Conservation (phyloP, 495 filamentous ascomycete species). For the Neurospora sublineolata region DNA sequence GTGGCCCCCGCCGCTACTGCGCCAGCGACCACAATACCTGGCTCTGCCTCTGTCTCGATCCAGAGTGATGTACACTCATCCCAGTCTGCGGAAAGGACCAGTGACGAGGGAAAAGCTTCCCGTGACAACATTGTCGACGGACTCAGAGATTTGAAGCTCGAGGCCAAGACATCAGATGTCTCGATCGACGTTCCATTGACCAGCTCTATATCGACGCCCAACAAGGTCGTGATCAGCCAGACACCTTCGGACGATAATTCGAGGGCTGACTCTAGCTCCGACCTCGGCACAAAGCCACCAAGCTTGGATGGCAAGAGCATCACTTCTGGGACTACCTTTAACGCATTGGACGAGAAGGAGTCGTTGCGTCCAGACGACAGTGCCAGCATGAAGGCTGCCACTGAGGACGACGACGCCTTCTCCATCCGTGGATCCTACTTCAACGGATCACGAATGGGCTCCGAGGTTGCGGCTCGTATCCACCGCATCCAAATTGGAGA, state of each 20-base stretch:
- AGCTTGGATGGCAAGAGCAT: conserved; percentile 88
- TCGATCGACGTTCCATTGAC: conserved; percentile 39
- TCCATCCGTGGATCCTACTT: conserved; percentile 61
- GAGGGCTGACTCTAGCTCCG: conserved; percentile 52
- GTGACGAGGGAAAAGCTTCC: not conserved
- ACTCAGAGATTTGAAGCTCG: conserved; percentile 26
- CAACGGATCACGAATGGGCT: conserved; percentile 63
- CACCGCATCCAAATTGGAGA: conserved; percentile 71
- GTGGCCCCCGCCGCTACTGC: conserved; percentile 5
- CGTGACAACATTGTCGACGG: conserved; percentile 24
- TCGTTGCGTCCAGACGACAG: conserved; percentile 88
- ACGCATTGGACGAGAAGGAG: conserved; percentile 83
- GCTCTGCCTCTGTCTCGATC: not conserved
- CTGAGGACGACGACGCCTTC: conserved; percentile 77
- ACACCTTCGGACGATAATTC: conserved; percentile 38
- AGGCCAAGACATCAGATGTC: conserved; percentile 31
- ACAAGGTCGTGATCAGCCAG: conserved; percentile 25
- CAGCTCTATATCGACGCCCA: conserved; percentile 18
- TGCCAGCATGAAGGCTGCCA: conserved; percentile 73
- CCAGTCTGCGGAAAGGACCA: conserved; percentile 3
- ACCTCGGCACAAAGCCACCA: conserved; percentile 71
- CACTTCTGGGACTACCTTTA: conserved; percentile 77
- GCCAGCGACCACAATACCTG: not conserved
- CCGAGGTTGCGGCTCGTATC: conserved; percentile 66
- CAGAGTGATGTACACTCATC: conserved; percentile 7